Evolutionary conservation across 345 rosid species (phyloP).

Genomic region (Acer negundo): DNA sequence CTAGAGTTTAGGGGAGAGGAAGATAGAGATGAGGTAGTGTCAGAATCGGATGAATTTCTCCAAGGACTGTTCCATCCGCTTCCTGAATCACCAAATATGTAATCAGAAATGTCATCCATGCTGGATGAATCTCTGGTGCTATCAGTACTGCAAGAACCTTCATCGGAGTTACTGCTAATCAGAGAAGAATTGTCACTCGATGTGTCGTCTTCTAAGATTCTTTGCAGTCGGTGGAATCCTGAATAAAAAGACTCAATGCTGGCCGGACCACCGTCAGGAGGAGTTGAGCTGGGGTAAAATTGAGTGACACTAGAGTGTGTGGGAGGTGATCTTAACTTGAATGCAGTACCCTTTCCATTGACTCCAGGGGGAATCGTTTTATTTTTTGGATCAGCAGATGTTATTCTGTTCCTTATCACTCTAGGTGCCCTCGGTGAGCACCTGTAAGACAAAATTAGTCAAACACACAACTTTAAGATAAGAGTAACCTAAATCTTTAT

Average conservation of each 20-base stretch:
- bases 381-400: slow-evolving; percentile 31
- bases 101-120: slow-evolving; percentile 77
- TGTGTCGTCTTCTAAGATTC: slow-evolving; percentile 76
- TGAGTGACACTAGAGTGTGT: slow-evolving; percentile 26
- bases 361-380: slow-evolving; percentile 28
- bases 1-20: slow-evolving; percentile 57
- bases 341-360: slow-evolving; percentile 22
- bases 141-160: slow-evolving; percentile 87
- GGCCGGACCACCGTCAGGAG: slow-evolving; percentile 36
- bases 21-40: slow-evolving; percentile 54
- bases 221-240: slow-evolving; percentile 60
- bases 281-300: slow-evolving; percentile 30
- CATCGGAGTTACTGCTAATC: slow-evolving; percentile 81
- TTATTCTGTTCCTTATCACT: slow-evolving; percentile 42
- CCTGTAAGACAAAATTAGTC: slow-evolving; percentile 43
- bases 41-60: slow-evolving; percentile 57
- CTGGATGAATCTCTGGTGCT: slow-evolving; percentile 68
- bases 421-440: slow-evolving; percentile 76
- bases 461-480: slow-evolving; percentile 10
- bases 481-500: not conserved
- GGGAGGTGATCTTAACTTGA: slow-evolving; percentile 38
- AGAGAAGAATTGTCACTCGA: slow-evolving; percentile 86
- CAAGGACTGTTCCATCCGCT: slow-evolving; percentile 52
- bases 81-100: slow-evolving; percentile 55
- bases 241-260: slow-evolving; percentile 65